Evolutionary conservation across 768 basidiomycete genomes (phyloP), one percentile per base, ranked within the genome.

Genomic region (Lactifluus hygrophoroides): DNA sequence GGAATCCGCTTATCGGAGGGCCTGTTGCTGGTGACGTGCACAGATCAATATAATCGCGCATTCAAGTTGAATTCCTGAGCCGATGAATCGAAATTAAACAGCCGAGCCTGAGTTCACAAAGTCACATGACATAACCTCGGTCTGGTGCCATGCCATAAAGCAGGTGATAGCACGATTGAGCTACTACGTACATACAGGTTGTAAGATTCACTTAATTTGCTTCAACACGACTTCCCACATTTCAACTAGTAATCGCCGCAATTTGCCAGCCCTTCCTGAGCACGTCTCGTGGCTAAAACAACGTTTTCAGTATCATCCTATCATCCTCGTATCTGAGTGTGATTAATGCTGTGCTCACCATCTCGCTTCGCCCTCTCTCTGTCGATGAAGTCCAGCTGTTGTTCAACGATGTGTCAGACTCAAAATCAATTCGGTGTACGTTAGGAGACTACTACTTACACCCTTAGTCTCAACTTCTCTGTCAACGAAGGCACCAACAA

Each of bases 381-480:
- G 21, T 43, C 42, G 10, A 43, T 43, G 5, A 10, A 43, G 21
- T 43, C 42, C 19, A 43, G 21, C 42, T 43, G 9, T 43, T 43
- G 11, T 23, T 10, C 1, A 42, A 42, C 6, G 3, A 43, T 11
- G 23, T 5, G 9, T 23, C 42, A 23, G 42, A 23, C 11, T 3
- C 42, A 21, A 43, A 23, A 11, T 43, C 21, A 13, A 38, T 38
- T 38, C 40, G 40, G 9, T 43, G 21, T 10, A 23, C 21, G 10
- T n/a, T 40, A 19, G 38, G 25, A 32, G 14, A 56, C 19, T 25
- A 56, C 19, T 25, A 67, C 72, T 57, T 64, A 76, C 74, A n/a
- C 80, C 80, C 65, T 80, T 82, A 64, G 81, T 80, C 70, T 86
- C 84, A 17, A 79, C 66, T 3, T 80, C 62, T 48, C 69, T 76